Percentiles rank a stretch among this genome's conserved stretches.
Conservation (phyloP, 2,329 filamentous ascomycete genomes). For the Microdochium paspali region DNA sequence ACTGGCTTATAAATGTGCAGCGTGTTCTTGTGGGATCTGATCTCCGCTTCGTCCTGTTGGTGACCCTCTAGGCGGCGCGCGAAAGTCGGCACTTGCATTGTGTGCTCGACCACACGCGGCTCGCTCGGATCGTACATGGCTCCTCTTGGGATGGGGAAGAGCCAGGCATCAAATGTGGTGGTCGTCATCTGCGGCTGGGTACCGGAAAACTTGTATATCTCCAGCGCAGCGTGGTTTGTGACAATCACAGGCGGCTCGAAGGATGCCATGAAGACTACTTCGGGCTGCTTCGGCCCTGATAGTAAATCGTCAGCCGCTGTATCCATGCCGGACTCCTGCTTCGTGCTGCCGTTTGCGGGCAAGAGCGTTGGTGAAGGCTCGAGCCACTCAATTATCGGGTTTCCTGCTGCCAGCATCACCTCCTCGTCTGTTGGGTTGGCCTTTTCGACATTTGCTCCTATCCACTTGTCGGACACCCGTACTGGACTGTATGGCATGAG, state of each 20-base stretch:
- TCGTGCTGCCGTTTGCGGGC: slow-evolving; percentile 32
- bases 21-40: slow-evolving; percentile 43
- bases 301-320: slow-evolving; percentile 35
- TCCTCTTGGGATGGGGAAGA: slow-evolving; percentile 43
- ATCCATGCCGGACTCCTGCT: slow-evolving; percentile 41
- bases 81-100: slow-evolving; percentile 35
- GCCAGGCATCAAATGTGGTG: slow-evolving; percentile 47
- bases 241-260: slow-evolving; percentile 68
- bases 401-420: slow-evolving; percentile 18
- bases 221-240: slow-evolving; percentile 52
- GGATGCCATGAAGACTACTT: slow-evolving; percentile 65
- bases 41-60: slow-evolving; percentile 13
- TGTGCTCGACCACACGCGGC: slow-evolving; percentile 42
- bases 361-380: slow-evolving; percentile 60
- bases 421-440: slow-evolving; percentile 34
- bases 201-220: slow-evolving; percentile 50
- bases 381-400: slow-evolving; percentile 55
- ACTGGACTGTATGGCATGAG: slow-evolving; percentile 45
- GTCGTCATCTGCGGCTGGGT: slow-evolving; percentile 27
- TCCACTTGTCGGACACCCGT: slow-evolving; percentile 65
- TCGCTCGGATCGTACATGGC: slow-evolving; percentile 46
- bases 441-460: slow-evolving; percentile 58
- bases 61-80: slow-evolving; percentile 14
- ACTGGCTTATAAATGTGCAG: slow-evolving; percentile 66
- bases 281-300: slow-evolving; percentile 45